Conservation (phyloP, 768 basidiomycete genomes). For the Podaxis sp. region DNA sequence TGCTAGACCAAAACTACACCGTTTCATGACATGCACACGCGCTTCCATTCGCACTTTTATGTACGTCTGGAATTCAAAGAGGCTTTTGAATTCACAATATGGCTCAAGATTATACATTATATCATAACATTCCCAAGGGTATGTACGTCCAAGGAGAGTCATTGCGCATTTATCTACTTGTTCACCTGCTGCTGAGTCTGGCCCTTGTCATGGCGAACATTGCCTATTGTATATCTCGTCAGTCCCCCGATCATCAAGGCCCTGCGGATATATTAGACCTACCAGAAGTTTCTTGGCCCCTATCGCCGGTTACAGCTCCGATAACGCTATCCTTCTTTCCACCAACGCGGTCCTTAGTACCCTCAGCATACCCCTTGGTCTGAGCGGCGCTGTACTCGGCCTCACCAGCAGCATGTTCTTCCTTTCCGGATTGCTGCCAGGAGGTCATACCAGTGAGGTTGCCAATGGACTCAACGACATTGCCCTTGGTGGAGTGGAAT, state of each 20-base stretch:
- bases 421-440: slow-evolving; percentile 47
- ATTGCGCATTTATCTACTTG: slow-evolving; percentile 20
- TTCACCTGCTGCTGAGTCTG: slow-evolving; percentile 51
- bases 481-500: slow-evolving; percentile 26
- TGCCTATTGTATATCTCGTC: slow-evolving; percentile 3
- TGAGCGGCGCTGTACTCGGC: slow-evolving; percentile 48
- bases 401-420: slow-evolving; percentile 53
- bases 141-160: background rate
- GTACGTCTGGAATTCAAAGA: too few relatives aligned
- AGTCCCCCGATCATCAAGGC: background rate
- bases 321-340: slow-evolving; percentile 49
- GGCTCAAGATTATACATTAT: background rate
- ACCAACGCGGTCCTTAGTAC: slow-evolving; percentile 38
- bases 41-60: too few relatives aligned
- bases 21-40: background rate
- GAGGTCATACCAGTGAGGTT: slow-evolving; percentile 44
- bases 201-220: slow-evolving; percentile 23
- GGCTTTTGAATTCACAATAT: too few relatives aligned
- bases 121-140: background rate
- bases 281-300: slow-evolving; percentile 42
- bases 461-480: slow-evolving; percentile 38
- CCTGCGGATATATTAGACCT: slow-evolving; percentile 7
- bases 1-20: background rate
- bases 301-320: slow-evolving; percentile 53
- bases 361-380: slow-evolving; percentile 49